A percentile compares a stretch with the other conserved stretches of the same genome.
These are phyloP conservation scores for Vitis amurensis DNA, from an alignment of 164 flowering plant genomes.

Conservation along the genomic window DNA sequence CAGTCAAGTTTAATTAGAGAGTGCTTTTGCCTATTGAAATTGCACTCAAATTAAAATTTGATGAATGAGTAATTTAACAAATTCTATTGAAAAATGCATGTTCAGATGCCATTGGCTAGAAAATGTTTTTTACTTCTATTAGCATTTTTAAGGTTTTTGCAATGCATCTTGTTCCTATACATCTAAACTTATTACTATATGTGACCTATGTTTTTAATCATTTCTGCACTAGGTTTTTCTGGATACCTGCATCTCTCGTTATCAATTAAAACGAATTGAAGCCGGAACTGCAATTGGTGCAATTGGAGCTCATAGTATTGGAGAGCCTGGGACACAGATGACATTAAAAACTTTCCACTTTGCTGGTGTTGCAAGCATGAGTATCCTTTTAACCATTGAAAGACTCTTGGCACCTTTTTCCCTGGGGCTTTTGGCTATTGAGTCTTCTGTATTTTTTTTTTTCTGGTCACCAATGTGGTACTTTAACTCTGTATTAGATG, in stretches of 20 bases:
- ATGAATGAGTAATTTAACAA: no score
- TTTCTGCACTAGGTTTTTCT: constrained; percentile 56
- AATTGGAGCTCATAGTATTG: constrained; percentile 98
- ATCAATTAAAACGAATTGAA: constrained; percentile 68
- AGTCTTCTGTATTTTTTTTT: neutral
- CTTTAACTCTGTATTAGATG: constrained; percentile 59
- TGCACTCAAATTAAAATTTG: no score
- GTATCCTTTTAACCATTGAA: constrained; percentile 63
- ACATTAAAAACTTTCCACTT: constrained; percentile 97
- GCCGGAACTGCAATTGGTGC: constrained; percentile 93
- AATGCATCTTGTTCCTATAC: neutral
- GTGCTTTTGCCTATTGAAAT: no score
- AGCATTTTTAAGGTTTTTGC: no score
- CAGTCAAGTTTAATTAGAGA: no score
- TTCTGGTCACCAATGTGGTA: constrained; percentile 11
- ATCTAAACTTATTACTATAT: no score
- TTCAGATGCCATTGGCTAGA: no score
- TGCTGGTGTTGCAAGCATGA: constrained; percentile 99
- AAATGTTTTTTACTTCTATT: no score
- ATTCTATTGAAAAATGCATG: no score
- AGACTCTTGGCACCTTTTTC: neutral
- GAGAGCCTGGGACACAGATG: constrained; percentile 99
- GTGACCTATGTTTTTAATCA: no score
- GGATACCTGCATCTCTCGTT: constrained; percentile 71
- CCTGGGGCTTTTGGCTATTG: neutral